Evolutionary conservation across 2,329 filamentous ascomycete species (phyloP), one percentile per base, ranked within the genome.

Genomic region (Diaporthe aspalathi): DNA sequence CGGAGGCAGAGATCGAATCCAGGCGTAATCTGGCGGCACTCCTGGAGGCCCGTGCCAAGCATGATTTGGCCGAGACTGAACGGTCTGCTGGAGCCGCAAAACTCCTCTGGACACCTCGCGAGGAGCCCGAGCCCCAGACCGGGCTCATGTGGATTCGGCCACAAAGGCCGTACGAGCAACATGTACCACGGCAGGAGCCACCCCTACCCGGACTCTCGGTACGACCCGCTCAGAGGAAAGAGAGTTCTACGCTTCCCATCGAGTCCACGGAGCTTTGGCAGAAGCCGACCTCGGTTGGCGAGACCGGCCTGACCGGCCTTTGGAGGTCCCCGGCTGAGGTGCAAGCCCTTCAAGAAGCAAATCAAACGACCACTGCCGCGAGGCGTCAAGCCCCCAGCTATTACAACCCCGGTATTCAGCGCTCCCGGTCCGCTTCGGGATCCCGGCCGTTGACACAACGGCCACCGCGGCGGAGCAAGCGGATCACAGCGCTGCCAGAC

Each of bases 401-500:
- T 32, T 47, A 73, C 66, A 70, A 50, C 65, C 72, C 50, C 45
- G 57, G 45, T 5, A 73, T 68, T 24, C 73, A 74, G 62, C 74
- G 67, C 74, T 77, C 57, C 73, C 76, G 71, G 76, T 78, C 68
- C 74, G 45, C 57, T 75, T 24, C 75, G 16, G 66, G 65, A 49
- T 47, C 80, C 8, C 86, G 87, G 12, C 85, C 84, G 17, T 74
- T 84, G 3, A 87, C 86, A 2, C 84, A 87, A 70, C 84, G 85
- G 56, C 89, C 89, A 17, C 85, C 86, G 17, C 83, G 89, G 53
- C 86, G 83, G 68, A 88, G 81, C 76, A 88, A 83, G 78, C 86
- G 89, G 52, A 80, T 90, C n/a, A 90, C 88, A 9, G 77, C 86
- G 56, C 84, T 92, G 6, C 88, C 90, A 17, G 90, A 91, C 76